Evolutionary conservation across 2,329 filamentous ascomycete genomes (phyloP), one percentile per base, ranked within the genome.

Genomic region (Aspergillus sp.): DNA sequence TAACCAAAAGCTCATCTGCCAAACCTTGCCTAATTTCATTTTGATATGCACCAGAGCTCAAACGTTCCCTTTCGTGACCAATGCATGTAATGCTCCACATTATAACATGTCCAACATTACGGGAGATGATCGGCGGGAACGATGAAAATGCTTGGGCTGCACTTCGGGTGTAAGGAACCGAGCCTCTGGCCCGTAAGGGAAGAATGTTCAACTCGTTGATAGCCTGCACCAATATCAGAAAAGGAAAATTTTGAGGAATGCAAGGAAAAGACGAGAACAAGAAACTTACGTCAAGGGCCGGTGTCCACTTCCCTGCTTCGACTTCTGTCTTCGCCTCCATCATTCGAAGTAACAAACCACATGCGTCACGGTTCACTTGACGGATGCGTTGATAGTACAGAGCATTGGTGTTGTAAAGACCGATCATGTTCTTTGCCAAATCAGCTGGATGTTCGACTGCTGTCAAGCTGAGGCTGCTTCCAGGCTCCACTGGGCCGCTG

Each of bases 51-150:
- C 84, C 83, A 46, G 75, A 78, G 44, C 78, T 77, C 37, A 94
- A 76, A 48, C 83, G 74, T 56, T 86, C 83, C 49, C 88, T 81
- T 67, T 95, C 85, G 44, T 83, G 79, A 39, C 85, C 84, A 67
- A 90, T 94, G 70, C 87, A 90, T 34, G 85, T 79, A 53, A 98
- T 88, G 39, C 89, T 89, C 93, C 93, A 97, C 72, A 95, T 85
- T 50, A 98, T 78, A 49, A 97, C 76, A 66, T 91, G 89, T 12
- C 91, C 91, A 56, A 96, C 83, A 59, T 93, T 95, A 62, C 88
- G 84, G 3, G 90, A 85, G 33, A 98, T 86, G 6, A 90, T 81
- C 53, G 88, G 82, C 4, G 89, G 81, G 33, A 95, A 78, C 2
- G 78, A 76, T 11, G 88, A 80, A 70, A 98, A 97, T 49, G 83